These are phyloP conservation scores for Penicillium sp. DNA, from an alignment of 2,329 filamentous ascomycete genomes.

Conservation along the genomic window DNA sequence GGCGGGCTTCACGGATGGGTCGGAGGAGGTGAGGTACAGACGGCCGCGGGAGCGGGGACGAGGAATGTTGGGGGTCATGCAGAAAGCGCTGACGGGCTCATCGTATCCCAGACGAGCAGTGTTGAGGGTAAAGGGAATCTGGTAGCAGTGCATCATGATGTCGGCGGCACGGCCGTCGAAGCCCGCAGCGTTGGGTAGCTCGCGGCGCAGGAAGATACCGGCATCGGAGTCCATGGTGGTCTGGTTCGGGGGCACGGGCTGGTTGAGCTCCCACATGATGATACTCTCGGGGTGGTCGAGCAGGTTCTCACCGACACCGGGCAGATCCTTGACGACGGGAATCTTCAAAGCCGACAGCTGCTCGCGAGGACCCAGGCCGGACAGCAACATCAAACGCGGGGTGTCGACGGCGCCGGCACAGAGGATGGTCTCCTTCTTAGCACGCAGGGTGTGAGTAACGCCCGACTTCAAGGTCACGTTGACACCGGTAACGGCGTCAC, in stretches of 20 bases:
- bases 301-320: slow-evolving; percentile 60
- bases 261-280: slow-evolving; percentile 74
- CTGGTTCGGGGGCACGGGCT: slow-evolving; percentile 69
- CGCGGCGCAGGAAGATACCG: slow-evolving; percentile 78
- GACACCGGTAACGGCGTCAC: slow-evolving; percentile 67
- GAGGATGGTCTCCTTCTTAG: slow-evolving; percentile 71
- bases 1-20: slow-evolving; percentile 72
- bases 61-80: slow-evolving; percentile 89
- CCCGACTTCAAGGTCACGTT: slow-evolving; percentile 61
- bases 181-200: slow-evolving; percentile 62
- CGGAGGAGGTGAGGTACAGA: slow-evolving; percentile 69
- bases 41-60: slow-evolving; percentile 72
- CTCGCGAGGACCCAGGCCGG: slow-evolving; percentile 49
- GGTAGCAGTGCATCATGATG: slow-evolving; percentile 96
- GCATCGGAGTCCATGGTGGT: slow-evolving; percentile 90
- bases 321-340: slow-evolving; percentile 55
- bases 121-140: slow-evolving; percentile 87
- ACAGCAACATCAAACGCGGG: slow-evolving; percentile 59
- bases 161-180: slow-evolving; percentile 72
- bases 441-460: slow-evolving; percentile 51
- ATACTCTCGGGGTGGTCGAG: slow-evolving; percentile 62
- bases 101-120: slow-evolving; percentile 74
- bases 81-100: slow-evolving; percentile 70
- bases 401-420: slow-evolving; percentile 78
- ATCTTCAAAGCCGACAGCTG: slow-evolving; percentile 51